Evolutionary conservation across 164 flowering plant genomes (phyloP).

Genomic region (Taxillus chinensis): DNA sequence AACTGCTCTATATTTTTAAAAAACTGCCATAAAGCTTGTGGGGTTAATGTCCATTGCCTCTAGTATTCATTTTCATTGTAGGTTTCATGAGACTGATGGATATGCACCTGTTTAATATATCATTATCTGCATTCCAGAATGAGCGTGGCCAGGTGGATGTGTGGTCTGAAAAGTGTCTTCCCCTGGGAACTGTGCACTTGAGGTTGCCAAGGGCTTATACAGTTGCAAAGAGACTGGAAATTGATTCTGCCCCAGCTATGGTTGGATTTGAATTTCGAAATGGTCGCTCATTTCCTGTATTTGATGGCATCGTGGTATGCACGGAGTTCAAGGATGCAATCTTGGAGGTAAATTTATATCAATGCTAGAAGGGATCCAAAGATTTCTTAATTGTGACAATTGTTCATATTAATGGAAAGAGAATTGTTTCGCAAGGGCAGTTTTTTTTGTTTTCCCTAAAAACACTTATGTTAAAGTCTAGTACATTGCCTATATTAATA

Average conservation of each 20-base stretch:
- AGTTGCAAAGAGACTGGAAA: conserved; percentile 70
- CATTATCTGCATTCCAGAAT: conserved; percentile 32
- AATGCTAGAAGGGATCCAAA: not conserved
- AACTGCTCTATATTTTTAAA: too few relatives aligned
- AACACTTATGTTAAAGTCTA: too few relatives aligned
- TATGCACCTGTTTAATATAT: too few relatives aligned
- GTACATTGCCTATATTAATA: too few relatives aligned
- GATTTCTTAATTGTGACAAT: not conserved
- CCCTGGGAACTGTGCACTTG: conserved; percentile 90
- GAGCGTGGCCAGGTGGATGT: conserved; percentile 96
- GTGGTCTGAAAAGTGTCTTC: conserved; percentile 97
- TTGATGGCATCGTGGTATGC: conserved; percentile 87
- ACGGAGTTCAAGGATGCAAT: conserved; percentile 73
- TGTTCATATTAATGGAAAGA: not conserved
- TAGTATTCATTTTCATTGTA: too few relatives aligned
- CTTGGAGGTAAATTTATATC: conserved; percentile 51
- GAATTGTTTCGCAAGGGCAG: too few relatives aligned
- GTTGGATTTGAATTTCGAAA: conserved; percentile 95
- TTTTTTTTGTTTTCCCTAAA: not conserved
- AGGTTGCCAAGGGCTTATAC: conserved; percentile 57
- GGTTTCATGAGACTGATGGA: too few relatives aligned
- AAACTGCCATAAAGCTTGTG: too few relatives aligned
- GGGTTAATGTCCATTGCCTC: too few relatives aligned
- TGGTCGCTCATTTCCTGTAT: conserved; percentile 65
- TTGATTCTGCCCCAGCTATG: conserved; percentile 96